A percentile compares a stretch with the other conserved stretches of the same genome.
Conservation (phyloP, 495 filamentous ascomycete genomes). For the Ascobolus immersus region DNA sequence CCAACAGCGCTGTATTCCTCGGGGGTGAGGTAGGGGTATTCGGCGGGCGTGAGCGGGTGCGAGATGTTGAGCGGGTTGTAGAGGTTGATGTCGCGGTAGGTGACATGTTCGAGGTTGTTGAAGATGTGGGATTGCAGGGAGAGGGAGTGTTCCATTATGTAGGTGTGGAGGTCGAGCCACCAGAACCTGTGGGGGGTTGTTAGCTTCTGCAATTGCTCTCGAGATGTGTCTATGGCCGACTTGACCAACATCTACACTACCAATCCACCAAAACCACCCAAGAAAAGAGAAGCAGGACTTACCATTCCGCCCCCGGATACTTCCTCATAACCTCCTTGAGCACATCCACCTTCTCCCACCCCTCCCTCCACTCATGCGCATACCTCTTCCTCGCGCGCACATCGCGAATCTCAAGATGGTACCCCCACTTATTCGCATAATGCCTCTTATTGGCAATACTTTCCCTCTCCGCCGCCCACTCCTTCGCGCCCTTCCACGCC, state of each 20-base stretch:
- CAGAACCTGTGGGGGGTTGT: constrained; percentile 96
- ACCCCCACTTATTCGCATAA: constrained; percentile 73
- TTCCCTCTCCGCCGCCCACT: constrained; percentile 96
- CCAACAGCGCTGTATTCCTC: constrained; percentile 43
- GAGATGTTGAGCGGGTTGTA: constrained; percentile 90
- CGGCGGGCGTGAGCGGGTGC: constrained; percentile 41
- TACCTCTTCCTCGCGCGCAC: constrained; percentile 97
- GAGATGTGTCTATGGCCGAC: not conserved
- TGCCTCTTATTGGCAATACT: constrained; percentile 82
- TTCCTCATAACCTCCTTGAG: constrained; percentile 77
- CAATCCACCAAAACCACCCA: not conserved
- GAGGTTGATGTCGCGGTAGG: constrained; percentile 87
- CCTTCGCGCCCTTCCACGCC: constrained; percentile 93
- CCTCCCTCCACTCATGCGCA: constrained; percentile 95
- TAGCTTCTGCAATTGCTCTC: constrained; percentile 1
- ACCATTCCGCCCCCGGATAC: constrained; percentile 93
- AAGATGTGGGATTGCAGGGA: constrained; percentile 82
- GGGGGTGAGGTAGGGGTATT: constrained; percentile 40
- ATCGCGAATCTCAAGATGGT: constrained; percentile 86
- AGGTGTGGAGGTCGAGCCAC: constrained; percentile 97
- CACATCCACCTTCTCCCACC: constrained; percentile 96
- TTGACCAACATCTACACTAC: not conserved
- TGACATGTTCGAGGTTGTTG: constrained; percentile 41
- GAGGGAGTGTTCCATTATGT: constrained; percentile 87
- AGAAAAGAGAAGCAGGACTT: constrained; percentile 13